phyloP scores from a whole-genome alignment of 1,284 basidiomycete species.

The Boletus smithii region DNA sequence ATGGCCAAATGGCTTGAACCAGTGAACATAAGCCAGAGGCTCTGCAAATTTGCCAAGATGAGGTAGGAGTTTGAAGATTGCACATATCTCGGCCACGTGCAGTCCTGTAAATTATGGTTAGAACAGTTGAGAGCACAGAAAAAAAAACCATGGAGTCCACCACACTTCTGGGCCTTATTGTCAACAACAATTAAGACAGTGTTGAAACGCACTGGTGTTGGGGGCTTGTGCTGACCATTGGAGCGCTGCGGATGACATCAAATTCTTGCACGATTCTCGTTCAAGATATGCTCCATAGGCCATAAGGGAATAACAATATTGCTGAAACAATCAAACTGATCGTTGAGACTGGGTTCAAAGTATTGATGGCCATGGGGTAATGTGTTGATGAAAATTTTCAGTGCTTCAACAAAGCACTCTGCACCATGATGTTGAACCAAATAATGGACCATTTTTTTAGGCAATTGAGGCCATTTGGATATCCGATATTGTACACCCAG shows the following conservation, averaged over 20 bases:
- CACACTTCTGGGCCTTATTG: not conserved
- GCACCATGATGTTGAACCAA: not conserved
- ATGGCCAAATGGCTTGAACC: slow-evolving; percentile 3
- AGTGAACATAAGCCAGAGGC: slow-evolving; percentile 8
- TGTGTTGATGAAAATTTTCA: not conserved
- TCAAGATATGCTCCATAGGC: not conserved
- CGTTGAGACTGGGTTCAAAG: not conserved
- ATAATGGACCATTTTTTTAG: not conserved
- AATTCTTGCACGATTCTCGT: not conserved
- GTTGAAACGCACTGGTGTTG: not conserved
- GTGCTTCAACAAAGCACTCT: not conserved
- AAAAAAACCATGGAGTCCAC: slow-evolving; percentile 2
- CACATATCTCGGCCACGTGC: slow-evolving; percentile 2
- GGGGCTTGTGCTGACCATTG: not conserved
- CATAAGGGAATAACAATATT: not conserved
- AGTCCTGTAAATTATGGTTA: not conserved
- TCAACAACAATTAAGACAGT: not conserved
- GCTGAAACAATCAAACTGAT: not conserved
- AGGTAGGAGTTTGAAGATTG: slow-evolving; percentile 8
- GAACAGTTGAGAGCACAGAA: not conserved
- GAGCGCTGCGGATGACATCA: not conserved
- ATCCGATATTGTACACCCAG: not conserved
- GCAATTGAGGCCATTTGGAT: not conserved
- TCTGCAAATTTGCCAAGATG: not conserved
- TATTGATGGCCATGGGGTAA: not conserved